Conservation (phyloP, 2,329 filamentous ascomycete genomes). For the Myriosclerotinia curreyana region DNA sequence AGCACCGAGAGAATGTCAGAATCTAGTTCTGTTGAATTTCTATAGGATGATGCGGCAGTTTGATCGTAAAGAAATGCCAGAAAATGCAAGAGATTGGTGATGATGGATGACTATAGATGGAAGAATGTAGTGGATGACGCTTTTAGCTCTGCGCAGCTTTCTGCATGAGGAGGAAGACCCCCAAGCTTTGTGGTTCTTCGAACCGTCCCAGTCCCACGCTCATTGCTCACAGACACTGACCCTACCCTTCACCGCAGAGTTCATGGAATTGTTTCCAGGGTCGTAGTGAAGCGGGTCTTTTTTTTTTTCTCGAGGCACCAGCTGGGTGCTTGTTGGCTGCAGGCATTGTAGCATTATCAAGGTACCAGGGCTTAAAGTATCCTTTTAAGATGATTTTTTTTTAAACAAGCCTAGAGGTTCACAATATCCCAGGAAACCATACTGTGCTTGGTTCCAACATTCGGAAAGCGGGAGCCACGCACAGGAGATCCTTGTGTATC, state of each 20-base stretch:
- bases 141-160: conserved; percentile 32
- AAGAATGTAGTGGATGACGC: conserved; percentile 33
- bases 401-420: conserved; percentile 12
- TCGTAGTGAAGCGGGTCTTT: conserved; percentile 31
- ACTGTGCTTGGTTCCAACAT: conserved; percentile 24
- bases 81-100: conserved; percentile 14
- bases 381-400: conserved; percentile 14
- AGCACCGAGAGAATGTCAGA: conserved; percentile 12
- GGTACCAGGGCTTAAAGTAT: conserved; percentile 23
- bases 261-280: conserved; percentile 28
- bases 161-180: conserved; percentile 22
- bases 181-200: conserved; percentile 25
- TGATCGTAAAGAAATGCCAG: conserved; percentile 13
- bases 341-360: conserved; percentile 24
- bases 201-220: conserved; percentile 32
- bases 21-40: conserved; percentile 8
- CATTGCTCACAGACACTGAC: conserved; percentile 34
- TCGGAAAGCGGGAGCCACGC: conserved; percentile 35
- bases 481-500: conserved; percentile 29
- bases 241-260: conserved; percentile 29
- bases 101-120: conserved; percentile 26
- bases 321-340: conserved; percentile 30
- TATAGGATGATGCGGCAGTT: conserved; percentile 20
- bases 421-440: conserved; percentile 26
- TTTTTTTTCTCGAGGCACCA: conserved; percentile 23